A percentile compares a stretch with the other conserved stretches of the same genome.
These are phyloP conservation scores for Yarrowia sp. DNA, from an alignment of 805 yeast genomes.

Conservation along the genomic window DNA sequence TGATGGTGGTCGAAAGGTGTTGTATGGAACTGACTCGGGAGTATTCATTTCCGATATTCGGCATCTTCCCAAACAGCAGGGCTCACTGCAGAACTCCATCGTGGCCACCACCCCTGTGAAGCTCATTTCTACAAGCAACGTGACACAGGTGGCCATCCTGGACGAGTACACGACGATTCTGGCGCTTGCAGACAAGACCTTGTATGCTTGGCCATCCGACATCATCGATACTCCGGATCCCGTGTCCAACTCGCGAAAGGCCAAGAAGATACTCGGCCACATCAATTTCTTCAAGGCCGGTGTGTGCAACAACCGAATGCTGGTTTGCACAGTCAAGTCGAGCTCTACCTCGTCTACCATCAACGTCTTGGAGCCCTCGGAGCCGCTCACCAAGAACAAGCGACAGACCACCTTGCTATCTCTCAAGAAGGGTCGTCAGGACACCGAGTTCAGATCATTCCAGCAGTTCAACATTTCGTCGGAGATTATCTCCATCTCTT, in stretches of 20 bases:
- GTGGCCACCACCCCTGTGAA: conserved; percentile 52
- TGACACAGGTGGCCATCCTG: conserved; percentile 84
- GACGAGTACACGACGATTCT: conserved; percentile 86
- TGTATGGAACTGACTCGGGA: conserved; percentile 91
- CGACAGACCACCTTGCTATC: conserved; percentile 42
- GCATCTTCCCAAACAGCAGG: conserved; percentile 43
- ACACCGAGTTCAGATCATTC: conserved; percentile 63
- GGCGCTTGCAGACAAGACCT: conserved; percentile 74
- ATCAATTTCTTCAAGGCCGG: conserved; percentile 90
- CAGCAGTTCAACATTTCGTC: conserved; percentile 79
- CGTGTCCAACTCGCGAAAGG: conserved; percentile 50
- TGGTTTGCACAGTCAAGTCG: conserved; percentile 84
- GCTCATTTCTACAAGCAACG: conserved; percentile 68
- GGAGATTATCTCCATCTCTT: conserved; percentile 89
- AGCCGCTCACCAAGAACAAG: conserved; percentile 48
- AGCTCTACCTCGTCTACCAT: conserved; percentile 73
- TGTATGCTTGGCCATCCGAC: conserved; percentile 76
- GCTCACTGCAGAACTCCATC: conserved; percentile 35
- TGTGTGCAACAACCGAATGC: conserved; percentile 80
- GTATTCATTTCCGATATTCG: conserved; percentile 75
- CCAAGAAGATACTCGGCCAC: conserved; percentile 79
- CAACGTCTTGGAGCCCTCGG: conserved; percentile 83
- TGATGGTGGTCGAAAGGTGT: conserved; percentile 86
- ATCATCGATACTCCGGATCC: conserved; percentile 41
- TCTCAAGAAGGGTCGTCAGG: conserved; percentile 43